Conservation (phyloP, 805 yeast species). For the Candida loeiensis region DNA sequence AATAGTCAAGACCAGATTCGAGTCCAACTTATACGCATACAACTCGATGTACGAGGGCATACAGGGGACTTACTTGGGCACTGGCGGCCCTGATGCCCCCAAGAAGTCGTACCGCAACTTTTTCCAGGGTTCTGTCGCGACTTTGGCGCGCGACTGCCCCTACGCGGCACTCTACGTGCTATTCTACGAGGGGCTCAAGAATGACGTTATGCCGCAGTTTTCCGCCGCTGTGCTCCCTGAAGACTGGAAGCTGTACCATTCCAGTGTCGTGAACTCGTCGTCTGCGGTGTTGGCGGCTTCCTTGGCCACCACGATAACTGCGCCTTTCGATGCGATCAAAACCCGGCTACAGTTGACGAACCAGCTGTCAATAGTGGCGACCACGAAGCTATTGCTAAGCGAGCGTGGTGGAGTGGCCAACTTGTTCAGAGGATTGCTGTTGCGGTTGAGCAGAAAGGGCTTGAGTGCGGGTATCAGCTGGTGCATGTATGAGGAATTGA, state of each 20-base stretch:
- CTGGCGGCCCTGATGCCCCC: conserved; percentile 13
- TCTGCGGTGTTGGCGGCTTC: conserved; percentile 82
- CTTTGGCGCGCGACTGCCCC: conserved; percentile 89
- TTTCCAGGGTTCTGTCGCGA: conserved; percentile 84
- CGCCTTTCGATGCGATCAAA: conserved; percentile 92
- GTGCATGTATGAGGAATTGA: conserved; percentile 92
- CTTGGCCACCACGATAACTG: conserved; percentile 79
- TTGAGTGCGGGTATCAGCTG: conserved; percentile 93
- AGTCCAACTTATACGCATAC: conserved; percentile 74
- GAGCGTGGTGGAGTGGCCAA: conserved; percentile 48
- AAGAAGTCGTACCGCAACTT: conserved; percentile 55
- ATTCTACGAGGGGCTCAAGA: conserved; percentile 72
- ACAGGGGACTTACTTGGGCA: conserved; percentile 45
- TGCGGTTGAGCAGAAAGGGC: conserved; percentile 82
- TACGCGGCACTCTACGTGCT: conserved; percentile 91
- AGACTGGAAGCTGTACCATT: conserved; percentile 14
- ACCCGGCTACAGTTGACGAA: conserved; percentile 78
- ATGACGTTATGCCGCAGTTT: conserved; percentile 47
- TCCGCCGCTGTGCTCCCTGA: conserved; percentile 10
- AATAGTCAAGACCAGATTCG: conserved; percentile 82
- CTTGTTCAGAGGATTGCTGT: conserved; percentile 78
- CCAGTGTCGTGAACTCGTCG: conserved; percentile 54
- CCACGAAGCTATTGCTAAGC: conserved; percentile 40
- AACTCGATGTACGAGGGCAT: conserved; percentile 60
- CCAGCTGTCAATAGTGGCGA: conserved; percentile 39